Evolutionary conservation across 805 yeast genomes (phyloP), one percentile per base, ranked within the genome.

Genomic region (Saturnispora saitoi): DNA sequence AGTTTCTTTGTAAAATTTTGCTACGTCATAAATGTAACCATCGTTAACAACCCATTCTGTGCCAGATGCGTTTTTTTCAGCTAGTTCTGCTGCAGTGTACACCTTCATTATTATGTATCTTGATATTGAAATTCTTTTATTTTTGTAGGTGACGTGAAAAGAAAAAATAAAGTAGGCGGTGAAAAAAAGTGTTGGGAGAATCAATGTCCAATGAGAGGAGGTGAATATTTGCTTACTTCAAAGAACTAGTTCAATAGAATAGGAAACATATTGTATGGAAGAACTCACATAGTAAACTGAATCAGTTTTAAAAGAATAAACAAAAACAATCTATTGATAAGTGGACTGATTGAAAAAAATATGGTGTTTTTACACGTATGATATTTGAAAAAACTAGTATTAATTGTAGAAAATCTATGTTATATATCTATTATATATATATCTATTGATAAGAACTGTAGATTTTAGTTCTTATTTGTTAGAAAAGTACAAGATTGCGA

Each of bases 1-100:
- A 64, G 91, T 97, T 42, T 76, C 79, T n/a, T 77, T 72, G 48
- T 83, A 71, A 65, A 89, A 89, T 34, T 70, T 68, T 6, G 90
- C 76, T 28, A 85, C 73, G 63, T 87, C 83, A 63, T 81, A 87
- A 4, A 91, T 95, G 57, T 82, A 81, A 49, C 84, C 88, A 57
- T 87, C 81, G 51, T 87, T 73, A 45, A 87, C 75, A 72, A 91
- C 79, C 95, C 96, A 91, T 39, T 86, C 67, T 56, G 85, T 88
- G 15, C 81, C 83, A 34, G 80, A 76, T 11, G 78, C 70, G 63
- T 77, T 80, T 72, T 90, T 97, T 56, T 72, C 62, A 32, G 80
- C 74, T 44, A 89, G 79, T 63, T 89, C 86, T 51, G 79, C 84
- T 55, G 72, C 74, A 34, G 84, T 17, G 17, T 30, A 30, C 5